Evolutionary conservation across 805 yeast species (phyloP).

Genomic region (Pichia thaimueangensis): DNA sequence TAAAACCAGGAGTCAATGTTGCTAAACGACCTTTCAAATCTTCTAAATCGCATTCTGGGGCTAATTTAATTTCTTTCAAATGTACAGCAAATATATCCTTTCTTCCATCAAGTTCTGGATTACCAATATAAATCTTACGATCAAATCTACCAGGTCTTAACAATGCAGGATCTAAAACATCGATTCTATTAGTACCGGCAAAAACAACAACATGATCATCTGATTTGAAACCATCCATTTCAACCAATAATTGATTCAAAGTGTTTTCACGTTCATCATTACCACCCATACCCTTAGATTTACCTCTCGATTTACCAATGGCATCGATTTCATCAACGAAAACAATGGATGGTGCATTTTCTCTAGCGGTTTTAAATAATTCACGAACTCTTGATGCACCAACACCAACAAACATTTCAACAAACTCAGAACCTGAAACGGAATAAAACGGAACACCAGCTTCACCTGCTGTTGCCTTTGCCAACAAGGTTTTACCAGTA

Average conservation of each 20-base stretch:
- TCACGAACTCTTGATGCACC: conserved; percentile 96
- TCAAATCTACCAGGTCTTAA: conserved; percentile 95
- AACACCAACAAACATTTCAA: conserved; percentile 96
- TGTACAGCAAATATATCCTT: conserved; percentile 82
- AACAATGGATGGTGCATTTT: conserved; percentile 83
- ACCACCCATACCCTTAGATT: conserved; percentile 70
- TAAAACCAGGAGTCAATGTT: conserved; percentile 89
- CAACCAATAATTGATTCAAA: conserved; percentile 84
- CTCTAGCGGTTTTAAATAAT: conserved; percentile 81
- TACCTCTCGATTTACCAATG: conserved; percentile 77
- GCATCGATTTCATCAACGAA: conserved; percentile 96
- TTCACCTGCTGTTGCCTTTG: conserved; percentile 95
- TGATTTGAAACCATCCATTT: conserved; percentile 92
- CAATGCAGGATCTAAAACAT: conserved; percentile 81
- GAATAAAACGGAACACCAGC: conserved; percentile 91
- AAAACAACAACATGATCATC: conserved; percentile 86
- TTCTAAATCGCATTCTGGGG: conserved; percentile 41
- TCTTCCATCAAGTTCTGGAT: conserved; percentile 86
- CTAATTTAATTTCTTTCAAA: conserved; percentile 50
- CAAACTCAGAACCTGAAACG: conserved; percentile 90
- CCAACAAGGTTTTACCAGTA: conserved; percentile 89
- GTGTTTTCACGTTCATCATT: conserved; percentile 94
- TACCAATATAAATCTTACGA: conserved; percentile 78
- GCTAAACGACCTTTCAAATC: conserved; percentile 77
- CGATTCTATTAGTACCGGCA: conserved; percentile 93